Evolutionary conservation across 345 rosid genomes (phyloP), one percentile per base, ranked within the genome.

Genomic region (Citrus sp.): DNA sequence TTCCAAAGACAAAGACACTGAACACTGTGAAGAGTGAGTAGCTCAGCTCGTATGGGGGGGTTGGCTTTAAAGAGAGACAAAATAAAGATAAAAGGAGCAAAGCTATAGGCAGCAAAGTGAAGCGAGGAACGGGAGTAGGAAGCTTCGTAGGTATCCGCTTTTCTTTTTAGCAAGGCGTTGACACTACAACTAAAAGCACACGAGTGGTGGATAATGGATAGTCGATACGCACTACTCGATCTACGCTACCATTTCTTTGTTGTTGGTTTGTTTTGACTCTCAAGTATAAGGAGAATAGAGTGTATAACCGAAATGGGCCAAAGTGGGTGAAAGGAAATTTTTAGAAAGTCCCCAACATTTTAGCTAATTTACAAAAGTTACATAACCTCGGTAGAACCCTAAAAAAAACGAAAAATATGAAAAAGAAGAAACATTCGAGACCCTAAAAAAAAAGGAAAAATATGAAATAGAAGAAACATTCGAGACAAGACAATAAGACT

Each of bases 101-200:
- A 68, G 69, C 64, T 27, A 79, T 67, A 67, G 24, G 25, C 63
- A 78, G 75, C 79, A 79, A 60, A 78, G 21, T 42, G 82, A 75
- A 74, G 83, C 72, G 80, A 82, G 88, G 85, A 85, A 84, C 87
- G 83, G 75, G 69, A 80, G 82, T 4, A 78, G 89, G 93, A 90
- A 90, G 88, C 82, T 93, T 92, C 98, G 82, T 75, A 70, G 74
- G 77, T 80, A 65, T 83, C 84, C 84, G 84, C 79, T 86, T 80
- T 78, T 51, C 61, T 70, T 35, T 34, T 66, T 34, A 7, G 21
- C 22, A 66, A 82, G 90, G 90, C 94, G 93, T 93, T 90, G 94
- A 89, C 96, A 87, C 87, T 66, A 62, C 59, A 76, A 38, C 22
- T 27, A 30, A 77, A 77, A 49, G 66, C 67, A 27, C 67, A 62